These are phyloP conservation scores for Pleurotus tuber-regium DNA, from an alignment of 768 basidiomycete genomes.

Conservation along the genomic window DNA sequence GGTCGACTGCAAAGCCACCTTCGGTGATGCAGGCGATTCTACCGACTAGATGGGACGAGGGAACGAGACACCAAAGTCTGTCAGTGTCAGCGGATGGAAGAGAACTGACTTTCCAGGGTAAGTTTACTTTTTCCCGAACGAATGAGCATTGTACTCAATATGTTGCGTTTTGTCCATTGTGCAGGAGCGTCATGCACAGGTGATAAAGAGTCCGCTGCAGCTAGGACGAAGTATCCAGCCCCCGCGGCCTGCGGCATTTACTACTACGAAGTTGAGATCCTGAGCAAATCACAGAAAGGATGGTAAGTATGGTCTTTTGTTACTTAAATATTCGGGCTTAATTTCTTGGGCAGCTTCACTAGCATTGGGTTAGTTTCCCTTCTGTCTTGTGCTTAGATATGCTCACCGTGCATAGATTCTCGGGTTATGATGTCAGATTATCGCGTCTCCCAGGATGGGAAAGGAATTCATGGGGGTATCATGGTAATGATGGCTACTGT, in stretches of 20 bases:
- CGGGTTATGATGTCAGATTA: slow-evolving; percentile 59
- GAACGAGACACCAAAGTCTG: slow-evolving; percentile 55
- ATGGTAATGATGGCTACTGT: slow-evolving; percentile 83
- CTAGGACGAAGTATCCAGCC: slow-evolving; percentile 73
- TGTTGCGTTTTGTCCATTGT: no score
- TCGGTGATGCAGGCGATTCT: slow-evolving; percentile 28
- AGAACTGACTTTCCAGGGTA: slow-evolving; percentile 72
- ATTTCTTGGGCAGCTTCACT: slow-evolving; percentile 52
- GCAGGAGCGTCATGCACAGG: slow-evolving; percentile 52
- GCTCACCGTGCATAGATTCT: slow-evolving; percentile 47
- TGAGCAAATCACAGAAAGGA: slow-evolving; percentile 80
- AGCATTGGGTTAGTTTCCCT: slow-evolving; percentile 65
- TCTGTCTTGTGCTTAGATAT: neutral
- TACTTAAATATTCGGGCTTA: neutral
- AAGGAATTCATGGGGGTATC: slow-evolving; percentile 85
- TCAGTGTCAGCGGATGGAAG: slow-evolving; percentile 69
- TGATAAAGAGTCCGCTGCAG: slow-evolving; percentile 84
- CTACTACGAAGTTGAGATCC: slow-evolving; percentile 89
- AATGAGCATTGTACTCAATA: no score
- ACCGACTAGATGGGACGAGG: slow-evolving; percentile 79
- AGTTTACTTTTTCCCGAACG: no score
- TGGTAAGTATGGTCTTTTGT: slow-evolving; percentile 37
- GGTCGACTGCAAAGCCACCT: neutral
- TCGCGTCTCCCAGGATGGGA: slow-evolving; percentile 87
- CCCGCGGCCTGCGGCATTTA: slow-evolving; percentile 89